Base-by-base conservation (phyloP, 495 filamentous ascomycete genomes). In the Immersiella caudata region DNA sequence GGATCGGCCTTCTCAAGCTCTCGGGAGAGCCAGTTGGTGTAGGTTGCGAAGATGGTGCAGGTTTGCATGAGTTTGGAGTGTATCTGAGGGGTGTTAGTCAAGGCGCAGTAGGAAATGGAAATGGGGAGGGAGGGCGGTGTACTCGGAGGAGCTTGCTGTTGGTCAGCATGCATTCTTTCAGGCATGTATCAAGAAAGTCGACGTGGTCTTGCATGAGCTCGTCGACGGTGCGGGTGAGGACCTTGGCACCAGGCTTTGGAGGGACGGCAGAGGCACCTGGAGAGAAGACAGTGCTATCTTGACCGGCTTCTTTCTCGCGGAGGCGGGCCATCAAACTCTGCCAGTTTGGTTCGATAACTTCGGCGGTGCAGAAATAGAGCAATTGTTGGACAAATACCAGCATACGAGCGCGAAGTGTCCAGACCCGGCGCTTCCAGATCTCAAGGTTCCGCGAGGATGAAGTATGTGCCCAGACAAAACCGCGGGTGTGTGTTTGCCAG, bases 181-280 rank as follows among this genome's bases (percentile, higher is more conserved):
- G 81, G 77, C 95, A 99, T 14, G 94, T 97, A 73, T 97, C 95
- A 64, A 99, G 78, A 76, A 98, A 98, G 79, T 98, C 95, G 33
- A 99, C 94, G 82, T 99, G 95, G 76, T 98, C 94, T 78, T 98
- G 93, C 95, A 99, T 99, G 73, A 99, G 80, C 76, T 97, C 93
- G 71, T 99, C 95, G 18, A 99, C 96, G 0, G 95, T 99, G 49
- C 93, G 84, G 66, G 91, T 92, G n/a, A 71, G 76, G 72, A 67
- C 84, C 22, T 82, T 78, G 12, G 75, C 27, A 20, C 27, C 40
- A 16, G 25, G 25, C 21, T 26, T 57, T 16, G 51, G 20, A 29
- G 51, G 24, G 22, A n/a, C 12, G 7, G 22, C 29, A 20, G 27
- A 11, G 54, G 27, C 52, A 27, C 21, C n/a, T 26, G 57, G 56